Conservation (phyloP, 345 rosid genomes). For the Lagerstroemia speciosa region DNA sequence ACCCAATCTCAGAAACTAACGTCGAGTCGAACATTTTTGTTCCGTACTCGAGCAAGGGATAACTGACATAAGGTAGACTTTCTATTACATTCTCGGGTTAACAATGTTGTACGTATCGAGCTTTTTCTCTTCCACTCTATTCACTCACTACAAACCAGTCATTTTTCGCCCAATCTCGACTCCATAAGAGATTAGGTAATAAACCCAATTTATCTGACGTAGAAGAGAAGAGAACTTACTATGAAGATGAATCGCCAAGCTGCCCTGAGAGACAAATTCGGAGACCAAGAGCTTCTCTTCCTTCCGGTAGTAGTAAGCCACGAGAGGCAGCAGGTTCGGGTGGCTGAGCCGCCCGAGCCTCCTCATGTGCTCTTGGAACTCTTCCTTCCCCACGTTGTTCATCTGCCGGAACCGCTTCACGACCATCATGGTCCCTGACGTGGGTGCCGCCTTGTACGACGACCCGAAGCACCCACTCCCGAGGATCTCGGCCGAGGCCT, state of each 20-base stretch:
- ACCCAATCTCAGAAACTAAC: too few species aligned
- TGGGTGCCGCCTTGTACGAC: constrained; percentile 61
- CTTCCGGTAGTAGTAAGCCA: constrained; percentile 73
- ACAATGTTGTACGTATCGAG: too few species aligned
- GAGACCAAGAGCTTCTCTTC: constrained; percentile 78
- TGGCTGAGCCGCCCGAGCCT: constrained; percentile 65
- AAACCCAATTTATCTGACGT: neutral
- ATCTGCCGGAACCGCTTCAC: constrained; percentile 82
- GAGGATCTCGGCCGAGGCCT: constrained; percentile 80
- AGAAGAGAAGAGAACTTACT: constrained; percentile 30
- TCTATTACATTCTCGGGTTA: too few species aligned
- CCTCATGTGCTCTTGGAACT: constrained; percentile 81
- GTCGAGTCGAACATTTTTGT: too few species aligned
- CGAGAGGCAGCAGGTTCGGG: constrained; percentile 62
- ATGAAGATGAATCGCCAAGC: constrained; percentile 76
- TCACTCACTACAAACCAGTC: too few species aligned
- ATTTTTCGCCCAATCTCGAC: too few species aligned
- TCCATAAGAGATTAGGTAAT: too few species aligned
- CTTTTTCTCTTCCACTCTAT: too few species aligned
- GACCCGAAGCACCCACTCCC: constrained; percentile 82
- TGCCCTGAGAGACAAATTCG: constrained; percentile 48
- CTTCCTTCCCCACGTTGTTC: constrained; percentile 74
- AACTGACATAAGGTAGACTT: too few species aligned
- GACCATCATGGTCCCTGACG: constrained; percentile 43
- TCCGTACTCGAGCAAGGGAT: too few species aligned